Conservation (phyloP, 352 stramenopile species). For the Thraustotheca clavata region DNA sequence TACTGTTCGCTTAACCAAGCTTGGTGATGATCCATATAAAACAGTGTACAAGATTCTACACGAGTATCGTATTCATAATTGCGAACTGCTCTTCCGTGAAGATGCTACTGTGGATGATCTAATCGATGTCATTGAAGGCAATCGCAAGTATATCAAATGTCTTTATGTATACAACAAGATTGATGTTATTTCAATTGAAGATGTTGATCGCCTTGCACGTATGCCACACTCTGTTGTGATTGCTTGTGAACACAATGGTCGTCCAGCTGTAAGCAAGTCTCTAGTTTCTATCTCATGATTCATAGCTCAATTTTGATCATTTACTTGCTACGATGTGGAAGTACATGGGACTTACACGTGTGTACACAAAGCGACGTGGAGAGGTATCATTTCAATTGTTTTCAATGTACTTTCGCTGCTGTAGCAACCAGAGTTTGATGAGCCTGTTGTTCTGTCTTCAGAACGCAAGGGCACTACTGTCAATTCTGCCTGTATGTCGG, state of each 20-base stretch:
- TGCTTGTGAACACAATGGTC: slow-evolving; percentile 81
- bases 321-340: slow-evolving; percentile 85
- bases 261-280: slow-evolving; percentile 40
- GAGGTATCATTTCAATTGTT: slow-evolving; percentile 38
- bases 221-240: slow-evolving; percentile 96
- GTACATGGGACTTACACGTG: slow-evolving; percentile 84
- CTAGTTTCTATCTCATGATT: slow-evolving; percentile 6
- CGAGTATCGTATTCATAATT: slow-evolving; percentile 98
- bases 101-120: slow-evolving; percentile 96
- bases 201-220: slow-evolving; percentile 95
- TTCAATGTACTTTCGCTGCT: neutral
- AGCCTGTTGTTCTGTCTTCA: slow-evolving; percentile 77
- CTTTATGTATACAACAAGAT: slow-evolving; percentile 99
- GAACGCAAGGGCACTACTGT: slow-evolving; percentile 74
- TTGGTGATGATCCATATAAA: slow-evolving; percentile 81
- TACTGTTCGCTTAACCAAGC: slow-evolving; percentile 93
- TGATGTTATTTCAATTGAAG: slow-evolving; percentile 98
- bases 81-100: slow-evolving; percentile 95
- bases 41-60: slow-evolving; percentile 87
- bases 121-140: slow-evolving; percentile 98
- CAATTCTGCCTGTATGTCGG: slow-evolving; percentile 73
- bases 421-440: slow-evolving; percentile 60
- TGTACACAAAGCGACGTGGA: slow-evolving; percentile 83
- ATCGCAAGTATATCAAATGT: slow-evolving; percentile 98
- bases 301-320: slow-evolving; percentile 95